phyloP scores from a whole-genome alignment of 169 alveolate genomes.

The Eimeria tenella region DNA sequence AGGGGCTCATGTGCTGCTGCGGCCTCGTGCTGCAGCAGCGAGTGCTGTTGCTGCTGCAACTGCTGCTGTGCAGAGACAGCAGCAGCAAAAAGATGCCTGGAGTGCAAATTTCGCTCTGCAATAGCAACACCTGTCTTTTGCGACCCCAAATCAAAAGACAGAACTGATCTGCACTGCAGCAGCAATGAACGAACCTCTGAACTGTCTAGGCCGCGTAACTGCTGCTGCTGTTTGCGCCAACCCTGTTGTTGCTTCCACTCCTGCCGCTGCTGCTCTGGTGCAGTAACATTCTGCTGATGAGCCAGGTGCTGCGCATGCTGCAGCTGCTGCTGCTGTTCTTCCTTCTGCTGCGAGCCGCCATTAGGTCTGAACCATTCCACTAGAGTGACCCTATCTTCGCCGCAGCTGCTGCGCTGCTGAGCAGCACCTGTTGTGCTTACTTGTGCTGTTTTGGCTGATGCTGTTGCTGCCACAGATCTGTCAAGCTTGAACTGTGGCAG shows the following conservation, averaged over 20 bases:
- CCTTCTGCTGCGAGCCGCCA: not conserved
- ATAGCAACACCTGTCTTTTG: constrained; percentile 19
- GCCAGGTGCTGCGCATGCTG: not conserved
- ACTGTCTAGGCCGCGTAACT: not conserved
- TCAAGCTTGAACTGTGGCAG: not conserved
- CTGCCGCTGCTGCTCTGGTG: not conserved
- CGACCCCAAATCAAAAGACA: constrained; percentile 8
- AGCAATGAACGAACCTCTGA: constrained; percentile 1
- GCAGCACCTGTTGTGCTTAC: not conserved
- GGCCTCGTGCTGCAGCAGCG: constrained; percentile 13
- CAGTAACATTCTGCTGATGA: not conserved
- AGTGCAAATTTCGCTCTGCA: not conserved
- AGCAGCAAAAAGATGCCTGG: not conserved
- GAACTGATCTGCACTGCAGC: not conserved
- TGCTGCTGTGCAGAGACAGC: not conserved
- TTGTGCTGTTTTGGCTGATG: not conserved
- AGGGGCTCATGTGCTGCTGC: constrained; percentile 3
- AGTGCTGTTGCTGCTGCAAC: constrained; percentile 12
- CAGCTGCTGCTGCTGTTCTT: constrained; percentile 10
- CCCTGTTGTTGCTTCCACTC: not conserved
- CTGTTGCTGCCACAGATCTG: not conserved
- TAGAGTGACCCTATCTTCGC: not conserved
- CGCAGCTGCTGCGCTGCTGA: not conserved
- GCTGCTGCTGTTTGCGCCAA: constrained; percentile 3
- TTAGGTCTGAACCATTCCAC: constrained; percentile 4